Percentiles rank a stretch among this genome's conserved stretches.
Evolutionary conservation across 768 basidiomycete genomes (phyloP).

Genomic region (Suillus tomentosus): DNA sequence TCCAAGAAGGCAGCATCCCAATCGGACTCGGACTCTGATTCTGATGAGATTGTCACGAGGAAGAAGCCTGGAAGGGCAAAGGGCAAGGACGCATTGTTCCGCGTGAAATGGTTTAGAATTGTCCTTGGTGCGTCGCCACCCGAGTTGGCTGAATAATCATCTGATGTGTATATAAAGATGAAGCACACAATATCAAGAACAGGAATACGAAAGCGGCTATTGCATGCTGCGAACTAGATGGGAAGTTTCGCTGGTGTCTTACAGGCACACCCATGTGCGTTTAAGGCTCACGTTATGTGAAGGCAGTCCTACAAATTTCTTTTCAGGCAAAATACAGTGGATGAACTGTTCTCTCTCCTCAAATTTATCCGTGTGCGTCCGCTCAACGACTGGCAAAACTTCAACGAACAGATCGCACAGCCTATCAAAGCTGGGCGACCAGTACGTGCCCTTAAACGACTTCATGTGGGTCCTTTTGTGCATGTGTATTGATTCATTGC

Average conservation of each 20-base stretch:
- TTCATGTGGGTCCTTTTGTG: constrained; percentile 57
- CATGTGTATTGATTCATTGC: neutral
- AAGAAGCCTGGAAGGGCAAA: constrained; percentile 40
- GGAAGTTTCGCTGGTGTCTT: constrained; percentile 85
- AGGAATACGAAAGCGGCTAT: constrained; percentile 73
- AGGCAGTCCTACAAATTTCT: constrained; percentile 29
- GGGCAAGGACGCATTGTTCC: constrained; percentile 67
- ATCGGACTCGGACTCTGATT: constrained; percentile 35
- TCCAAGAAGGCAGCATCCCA: constrained; percentile 30
- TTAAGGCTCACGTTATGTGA: constrained; percentile 13
- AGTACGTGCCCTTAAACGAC: constrained; percentile 73
- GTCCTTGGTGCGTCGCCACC: constrained; percentile 66
- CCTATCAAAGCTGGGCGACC: constrained; percentile 74
- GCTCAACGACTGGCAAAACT: constrained; percentile 75
- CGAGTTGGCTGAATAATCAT: neutral
- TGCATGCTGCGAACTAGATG: constrained; percentile 76
- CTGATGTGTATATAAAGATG: constrained; percentile 51
- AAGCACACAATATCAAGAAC: constrained; percentile 95
- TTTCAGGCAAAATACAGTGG: constrained; percentile 82
- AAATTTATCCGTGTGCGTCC: constrained; percentile 87
- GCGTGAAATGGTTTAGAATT: constrained; percentile 80
- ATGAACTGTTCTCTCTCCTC: constrained; percentile 87
- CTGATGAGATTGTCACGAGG: constrained; percentile 43
- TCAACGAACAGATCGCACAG: constrained; percentile 76
- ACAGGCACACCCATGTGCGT: constrained; percentile 79